Evolutionary conservation across 768 basidiomycete genomes (phyloP).

Genomic region (Kwoniella bestiolae): DNA sequence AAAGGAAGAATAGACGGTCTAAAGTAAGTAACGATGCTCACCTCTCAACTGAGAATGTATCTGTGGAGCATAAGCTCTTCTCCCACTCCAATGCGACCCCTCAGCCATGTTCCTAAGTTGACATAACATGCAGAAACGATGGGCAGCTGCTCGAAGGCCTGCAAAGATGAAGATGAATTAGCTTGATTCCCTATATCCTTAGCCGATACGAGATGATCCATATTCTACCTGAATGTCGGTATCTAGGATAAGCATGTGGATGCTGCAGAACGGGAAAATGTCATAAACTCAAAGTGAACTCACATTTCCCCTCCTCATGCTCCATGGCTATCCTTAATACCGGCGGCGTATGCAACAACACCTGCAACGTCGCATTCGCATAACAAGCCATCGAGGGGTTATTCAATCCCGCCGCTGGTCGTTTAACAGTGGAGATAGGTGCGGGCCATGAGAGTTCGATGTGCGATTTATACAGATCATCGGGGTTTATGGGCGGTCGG

Average conservation of each 20-base stretch:
- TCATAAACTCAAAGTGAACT: too few relatives aligned
- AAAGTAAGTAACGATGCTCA: slow-evolving; percentile 48
- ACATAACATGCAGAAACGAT: slow-evolving; percentile 57
- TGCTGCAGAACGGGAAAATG: too few relatives aligned
- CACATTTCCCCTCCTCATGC: slow-evolving; percentile 63
- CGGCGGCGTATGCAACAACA: slow-evolving; percentile 88
- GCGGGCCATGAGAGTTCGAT: slow-evolving; percentile 37
- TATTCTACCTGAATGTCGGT: background rate
- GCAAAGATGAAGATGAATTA: background rate
- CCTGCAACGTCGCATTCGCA: slow-evolving; percentile 91
- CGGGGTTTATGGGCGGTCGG: slow-evolving; percentile 2
- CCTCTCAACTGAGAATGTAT: slow-evolving; percentile 74
- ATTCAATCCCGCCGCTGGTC: slow-evolving; percentile 64
- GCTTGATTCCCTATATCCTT: background rate
- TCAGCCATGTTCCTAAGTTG: slow-evolving; percentile 65
- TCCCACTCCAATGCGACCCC: slow-evolving; percentile 61
- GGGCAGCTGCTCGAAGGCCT: slow-evolving; percentile 4
- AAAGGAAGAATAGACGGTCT: background rate
- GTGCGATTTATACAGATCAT: background rate
- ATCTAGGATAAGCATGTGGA: too few relatives aligned
- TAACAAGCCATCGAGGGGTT: slow-evolving; percentile 96
- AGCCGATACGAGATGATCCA: background rate
- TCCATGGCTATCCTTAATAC: slow-evolving; percentile 58
- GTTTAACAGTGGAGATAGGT: slow-evolving; percentile 10
- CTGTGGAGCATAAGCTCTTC: slow-evolving; percentile 66